Base-by-base conservation (phyloP, 805 yeast genomes). In the Pichia cabralensis region DNA sequence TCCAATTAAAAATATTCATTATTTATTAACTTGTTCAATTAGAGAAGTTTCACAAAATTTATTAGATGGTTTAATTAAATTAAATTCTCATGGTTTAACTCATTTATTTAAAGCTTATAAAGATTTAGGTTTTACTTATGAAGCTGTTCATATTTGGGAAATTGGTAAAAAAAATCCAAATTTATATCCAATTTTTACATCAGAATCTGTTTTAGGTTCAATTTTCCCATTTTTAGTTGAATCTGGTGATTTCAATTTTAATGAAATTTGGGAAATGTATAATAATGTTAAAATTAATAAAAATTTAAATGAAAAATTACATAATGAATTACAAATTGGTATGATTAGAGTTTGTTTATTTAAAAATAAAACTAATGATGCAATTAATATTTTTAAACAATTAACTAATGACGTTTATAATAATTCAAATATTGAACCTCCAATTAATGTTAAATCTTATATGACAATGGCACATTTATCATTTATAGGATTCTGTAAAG, bases 401-500 rank as follows among this genome's bases (percentile, higher is more conserved):
- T 59, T 81, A 41, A 72, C 80, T 44, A 63, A 65, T 28, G 64
- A 64, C 28, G 66, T 71, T 29, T 73, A 72, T 30, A 39, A 52
- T 6, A 46, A 51, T 20, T 50, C 47, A 24, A 47, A 51, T 34
- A 44, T 50, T 23, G 54, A 53, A 20, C 60, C 60, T 15, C 60
- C 60, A 31, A 55, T 55, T 39, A 55, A 63, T 61, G 55, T 59
- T 63, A 47, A 55, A 33, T 66, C 75, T 33, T 69, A 77, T 22
- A 61, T 80, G 55, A 69, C 80, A 22, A 82, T 79, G 56, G 77
- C 83, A 30, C 94, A 83, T 60, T 64, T 81, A 41, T 67, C 79
- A 3, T 83, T 83, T 47, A 78, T 83, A 50, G 92, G 94, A 29
- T 74, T 72, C 44, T 79, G 85, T 55, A 73, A 71, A 50, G 86